phyloP scores from a whole-genome alignment of 495 filamentous ascomycete genomes.

The Aspergillus coremiiformis region DNA sequence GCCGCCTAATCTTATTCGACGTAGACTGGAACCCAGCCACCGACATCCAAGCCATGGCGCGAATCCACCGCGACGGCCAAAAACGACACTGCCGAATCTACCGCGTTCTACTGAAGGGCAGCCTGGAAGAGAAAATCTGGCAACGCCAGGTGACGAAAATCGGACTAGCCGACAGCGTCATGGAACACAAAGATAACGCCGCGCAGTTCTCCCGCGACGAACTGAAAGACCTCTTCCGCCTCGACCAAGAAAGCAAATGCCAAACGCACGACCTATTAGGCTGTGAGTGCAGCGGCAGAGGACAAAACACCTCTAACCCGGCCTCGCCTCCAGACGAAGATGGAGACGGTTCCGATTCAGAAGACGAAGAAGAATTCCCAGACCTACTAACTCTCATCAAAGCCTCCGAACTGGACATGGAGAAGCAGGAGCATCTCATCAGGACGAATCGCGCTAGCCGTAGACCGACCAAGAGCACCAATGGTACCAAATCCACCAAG shows the following conservation, averaged over 20 bases:
- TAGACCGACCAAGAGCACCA: not conserved
- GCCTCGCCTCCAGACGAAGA: slow-evolving; percentile 6
- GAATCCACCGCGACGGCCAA: slow-evolving; percentile 75
- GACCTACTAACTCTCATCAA: slow-evolving; percentile 40
- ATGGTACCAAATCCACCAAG: slow-evolving; percentile 8
- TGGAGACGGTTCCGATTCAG: slow-evolving; percentile 7
- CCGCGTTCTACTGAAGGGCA: slow-evolving; percentile 62
- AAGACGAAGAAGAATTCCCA: slow-evolving; percentile 33
- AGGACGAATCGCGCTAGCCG: not conserved
- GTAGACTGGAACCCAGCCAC: slow-evolving; percentile 81
- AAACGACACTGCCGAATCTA: slow-evolving; percentile 66
- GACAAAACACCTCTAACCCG: slow-evolving; percentile 16
- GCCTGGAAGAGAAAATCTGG: slow-evolving; percentile 77
- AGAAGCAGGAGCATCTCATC: slow-evolving; percentile 49
- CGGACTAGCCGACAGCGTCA: slow-evolving; percentile 59
- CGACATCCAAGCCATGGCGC: slow-evolving; percentile 79
- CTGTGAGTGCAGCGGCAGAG: slow-evolving; percentile 59
- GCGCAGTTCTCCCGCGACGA: slow-evolving; percentile 61
- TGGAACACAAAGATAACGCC: slow-evolving; percentile 54
- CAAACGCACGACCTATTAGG: slow-evolving; percentile 67
- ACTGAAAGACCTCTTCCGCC: slow-evolving; percentile 61
- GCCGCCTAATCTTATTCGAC: slow-evolving; percentile 69
- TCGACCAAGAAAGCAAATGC: slow-evolving; percentile 49
- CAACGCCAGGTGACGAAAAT: slow-evolving; percentile 74
- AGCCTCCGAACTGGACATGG: slow-evolving; percentile 55